phyloP scores from a whole-genome alignment of 768 basidiomycete genomes.

The Heimioporus sp. region DNA sequence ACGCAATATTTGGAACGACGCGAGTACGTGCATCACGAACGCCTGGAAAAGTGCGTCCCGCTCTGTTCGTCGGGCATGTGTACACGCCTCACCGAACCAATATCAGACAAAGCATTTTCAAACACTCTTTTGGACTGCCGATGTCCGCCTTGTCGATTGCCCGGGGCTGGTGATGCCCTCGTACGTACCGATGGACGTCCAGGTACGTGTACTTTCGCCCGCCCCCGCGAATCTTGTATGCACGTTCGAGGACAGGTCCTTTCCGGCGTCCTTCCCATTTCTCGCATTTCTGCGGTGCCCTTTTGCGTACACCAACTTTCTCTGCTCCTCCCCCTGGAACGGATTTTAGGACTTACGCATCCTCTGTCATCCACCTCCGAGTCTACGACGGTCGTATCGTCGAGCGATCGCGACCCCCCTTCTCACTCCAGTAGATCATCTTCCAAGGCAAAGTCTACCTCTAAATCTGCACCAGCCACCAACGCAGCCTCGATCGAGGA shows the following conservation, averaged over 20 bases:
- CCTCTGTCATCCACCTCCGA: constrained; percentile 34
- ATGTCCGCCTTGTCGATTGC: constrained; percentile 91
- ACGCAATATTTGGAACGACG: constrained; percentile 80
- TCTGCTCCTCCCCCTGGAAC: constrained; percentile 74
- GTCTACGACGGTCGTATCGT: not conserved
- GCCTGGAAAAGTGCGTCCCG: constrained; percentile 68
- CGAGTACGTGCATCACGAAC: constrained; percentile 83
- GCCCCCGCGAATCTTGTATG: not conserved
- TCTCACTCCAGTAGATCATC: not conserved
- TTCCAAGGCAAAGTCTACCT: not conserved
- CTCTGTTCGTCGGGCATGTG: not conserved
- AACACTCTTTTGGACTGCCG: constrained; percentile 84
- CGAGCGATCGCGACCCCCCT: not conserved
- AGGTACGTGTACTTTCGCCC: constrained; percentile 40
- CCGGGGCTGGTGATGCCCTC: constrained; percentile 94
- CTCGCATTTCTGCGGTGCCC: constrained; percentile 79
- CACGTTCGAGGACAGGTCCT: constrained; percentile 47
- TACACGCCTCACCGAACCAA: not conserved
- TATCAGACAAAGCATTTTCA: constrained; percentile 90
- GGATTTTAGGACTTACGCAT: constrained; percentile 57
- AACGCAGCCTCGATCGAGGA: constrained; percentile 38
- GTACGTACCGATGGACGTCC: constrained; percentile 77
- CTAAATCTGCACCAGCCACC: not conserved
- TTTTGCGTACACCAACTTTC: constrained; percentile 75
- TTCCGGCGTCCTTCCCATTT: constrained; percentile 71